Evolutionary conservation across 116 monocot species (phyloP).

Genomic region (Zostera marina): DNA sequence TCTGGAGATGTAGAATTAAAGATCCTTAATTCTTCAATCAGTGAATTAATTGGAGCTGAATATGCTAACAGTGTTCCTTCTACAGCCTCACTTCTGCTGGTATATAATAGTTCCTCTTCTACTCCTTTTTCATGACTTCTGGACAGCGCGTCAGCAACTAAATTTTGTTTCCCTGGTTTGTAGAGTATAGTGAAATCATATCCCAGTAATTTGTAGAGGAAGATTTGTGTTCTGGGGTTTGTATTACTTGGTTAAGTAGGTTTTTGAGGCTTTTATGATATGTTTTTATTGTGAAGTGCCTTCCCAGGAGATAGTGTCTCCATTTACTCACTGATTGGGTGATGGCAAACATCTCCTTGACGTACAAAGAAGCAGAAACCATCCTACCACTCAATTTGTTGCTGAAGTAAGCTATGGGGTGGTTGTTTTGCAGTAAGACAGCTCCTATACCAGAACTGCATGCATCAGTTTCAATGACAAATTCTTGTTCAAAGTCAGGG

Average conservation of each 20-base stretch:
- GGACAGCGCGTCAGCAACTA: neutral
- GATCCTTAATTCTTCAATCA: no score
- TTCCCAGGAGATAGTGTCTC: neutral
- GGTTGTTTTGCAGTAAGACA: neutral
- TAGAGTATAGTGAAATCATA: neutral
- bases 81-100: neutral
- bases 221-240: neutral
- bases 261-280: neutral
- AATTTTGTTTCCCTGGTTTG: neutral
- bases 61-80: neutral
- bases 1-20: no score
- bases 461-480: neutral
- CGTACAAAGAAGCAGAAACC: neutral
- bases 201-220: neutral
- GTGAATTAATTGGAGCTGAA: no score
- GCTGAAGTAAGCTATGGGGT: neutral
- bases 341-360: neutral
- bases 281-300: neutral
- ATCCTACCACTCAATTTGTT: neutral
- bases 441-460: neutral
- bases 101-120: no score
- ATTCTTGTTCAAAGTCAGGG: neutral
- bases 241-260: neutral
- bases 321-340: neutral
- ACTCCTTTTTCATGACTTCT: neutral